Conservation (phyloP, 2,329 filamentous ascomycete species). For the Coniochaeta sp. region DNA sequence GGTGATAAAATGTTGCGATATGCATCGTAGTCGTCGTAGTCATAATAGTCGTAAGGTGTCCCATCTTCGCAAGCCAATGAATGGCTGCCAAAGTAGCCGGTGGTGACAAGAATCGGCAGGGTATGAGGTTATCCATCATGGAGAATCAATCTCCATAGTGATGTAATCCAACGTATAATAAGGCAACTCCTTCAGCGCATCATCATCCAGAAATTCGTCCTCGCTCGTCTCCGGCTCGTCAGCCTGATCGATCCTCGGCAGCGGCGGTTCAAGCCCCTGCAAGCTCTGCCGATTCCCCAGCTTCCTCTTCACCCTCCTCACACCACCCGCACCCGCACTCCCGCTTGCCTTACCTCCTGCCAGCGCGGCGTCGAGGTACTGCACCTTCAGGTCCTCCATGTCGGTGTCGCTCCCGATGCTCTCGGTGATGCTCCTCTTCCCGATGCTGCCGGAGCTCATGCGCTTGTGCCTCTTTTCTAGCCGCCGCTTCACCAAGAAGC, state of each 20-base stretch:
- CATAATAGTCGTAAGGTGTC: background rate
- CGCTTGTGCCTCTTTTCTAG: constrained; percentile 36
- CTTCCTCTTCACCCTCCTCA: constrained; percentile 37
- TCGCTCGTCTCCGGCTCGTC: constrained; percentile 45
- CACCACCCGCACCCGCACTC: no score
- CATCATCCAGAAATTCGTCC: constrained; percentile 32
- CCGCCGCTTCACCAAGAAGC: constrained; percentile 32
- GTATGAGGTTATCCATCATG: constrained; percentile 11
- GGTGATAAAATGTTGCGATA: background rate
- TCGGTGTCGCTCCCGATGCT: constrained; percentile 42
- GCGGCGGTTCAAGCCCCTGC: constrained; percentile 42
- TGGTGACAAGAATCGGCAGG: no score
- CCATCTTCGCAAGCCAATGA: no score
- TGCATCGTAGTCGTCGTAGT: background rate
- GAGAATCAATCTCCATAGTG: constrained; percentile 42
- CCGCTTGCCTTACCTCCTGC: constrained; percentile 40
- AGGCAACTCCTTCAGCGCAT: constrained; percentile 39
- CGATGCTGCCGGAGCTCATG: constrained; percentile 45
- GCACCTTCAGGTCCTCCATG: constrained; percentile 27
- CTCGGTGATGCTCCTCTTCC: constrained; percentile 48
- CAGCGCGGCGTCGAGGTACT: constrained; percentile 30
- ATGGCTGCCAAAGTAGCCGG: no score
- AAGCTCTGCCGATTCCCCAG: constrained; percentile 38
- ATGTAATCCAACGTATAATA: constrained; percentile 44
- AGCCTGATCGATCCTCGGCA: constrained; percentile 44